Evolutionary conservation across 768 basidiomycete genomes (phyloP).

Genomic region (Auricularia cornea): DNA sequence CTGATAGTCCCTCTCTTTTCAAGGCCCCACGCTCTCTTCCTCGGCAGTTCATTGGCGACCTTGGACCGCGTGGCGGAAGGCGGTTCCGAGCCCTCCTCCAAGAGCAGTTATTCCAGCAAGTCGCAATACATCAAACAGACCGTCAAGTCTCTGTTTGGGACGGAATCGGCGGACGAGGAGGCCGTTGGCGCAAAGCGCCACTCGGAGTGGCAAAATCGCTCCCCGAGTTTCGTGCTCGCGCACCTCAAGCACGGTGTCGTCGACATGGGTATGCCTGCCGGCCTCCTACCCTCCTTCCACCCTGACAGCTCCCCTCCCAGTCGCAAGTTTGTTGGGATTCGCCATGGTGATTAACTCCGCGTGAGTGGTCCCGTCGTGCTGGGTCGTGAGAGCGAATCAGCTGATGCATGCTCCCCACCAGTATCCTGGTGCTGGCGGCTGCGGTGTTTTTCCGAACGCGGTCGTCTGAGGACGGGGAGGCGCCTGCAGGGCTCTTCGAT

Average conservation of each 20-base stretch:
- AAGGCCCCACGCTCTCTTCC: constrained; percentile 77
- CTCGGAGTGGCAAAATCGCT: constrained; percentile 46
- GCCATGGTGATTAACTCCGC: constrained; percentile 84
- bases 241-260: constrained; percentile 59
- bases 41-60: constrained; percentile 79
- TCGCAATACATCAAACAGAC: constrained; percentile 9
- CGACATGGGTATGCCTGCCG: constrained; percentile 43
- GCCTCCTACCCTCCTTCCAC: too few species aligned
- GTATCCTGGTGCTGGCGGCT: constrained; percentile 74
- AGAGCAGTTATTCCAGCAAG: constrained; percentile 5
- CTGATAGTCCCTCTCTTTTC: neutral
- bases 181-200: constrained; percentile 4
- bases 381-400: constrained; percentile 1
- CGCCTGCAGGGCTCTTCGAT: constrained; percentile 75
- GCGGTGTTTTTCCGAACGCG: constrained; percentile 67
- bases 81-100: neutral
- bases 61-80: constrained; percentile 53
- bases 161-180: neutral
- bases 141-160: constrained; percentile 16
- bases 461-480: constrained; percentile 21
- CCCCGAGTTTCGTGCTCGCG: constrained; percentile 44
- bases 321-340: constrained; percentile 59
- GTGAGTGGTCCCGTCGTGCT: constrained; percentile 31
- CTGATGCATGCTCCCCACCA: constrained; percentile 18
- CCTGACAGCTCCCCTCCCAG: constrained; percentile 21